These are phyloP conservation scores for Ziziphus jujuba DNA, from an alignment of 306 rosid genomes.

Conservation along the genomic window DNA sequence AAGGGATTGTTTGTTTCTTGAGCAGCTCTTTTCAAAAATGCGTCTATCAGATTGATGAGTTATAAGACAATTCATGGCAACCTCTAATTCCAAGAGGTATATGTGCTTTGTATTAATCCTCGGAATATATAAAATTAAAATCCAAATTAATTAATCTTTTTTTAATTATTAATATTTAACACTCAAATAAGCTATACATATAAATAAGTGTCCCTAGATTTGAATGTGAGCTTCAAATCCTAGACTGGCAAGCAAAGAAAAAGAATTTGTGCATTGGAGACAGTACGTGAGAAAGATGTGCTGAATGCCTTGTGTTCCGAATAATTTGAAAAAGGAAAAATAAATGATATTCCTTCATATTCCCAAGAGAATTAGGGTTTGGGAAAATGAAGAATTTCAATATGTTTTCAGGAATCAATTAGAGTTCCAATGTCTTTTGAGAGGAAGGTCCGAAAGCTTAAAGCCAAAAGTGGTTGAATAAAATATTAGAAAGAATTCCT, in stretches of 20 bases:
- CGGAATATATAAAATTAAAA: no score
- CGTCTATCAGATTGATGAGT: no score
- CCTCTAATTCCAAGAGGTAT: no score
- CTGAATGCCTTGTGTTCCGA: slow-evolving; percentile 24
- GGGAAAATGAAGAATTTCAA: slow-evolving; percentile 2
- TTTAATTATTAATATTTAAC: no score
- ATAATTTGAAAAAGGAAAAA: background rate
- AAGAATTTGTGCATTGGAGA: background rate
- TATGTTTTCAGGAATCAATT: slow-evolving; percentile 4
- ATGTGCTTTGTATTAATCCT: no score
- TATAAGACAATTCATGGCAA: no score
- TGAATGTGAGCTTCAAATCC: no score
- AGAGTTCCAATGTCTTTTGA: slow-evolving; percentile 17
- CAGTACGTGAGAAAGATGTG: background rate
- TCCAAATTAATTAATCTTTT: no score
- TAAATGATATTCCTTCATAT: slow-evolving; percentile 10
- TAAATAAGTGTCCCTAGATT: no score
- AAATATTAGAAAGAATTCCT: slow-evolving; percentile 3
- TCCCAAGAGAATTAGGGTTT: slow-evolving; percentile 25
- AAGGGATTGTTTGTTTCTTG: no score
- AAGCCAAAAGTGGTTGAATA: slow-evolving; percentile 24
- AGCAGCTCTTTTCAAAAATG: no score
- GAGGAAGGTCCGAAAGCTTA: slow-evolving; percentile 27
- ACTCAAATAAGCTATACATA: no score
- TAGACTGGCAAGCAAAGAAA: background rate